Evolutionary conservation across 2,329 filamentous ascomycete species (phyloP).

Genomic region (Ophiostoma sp.): DNA sequence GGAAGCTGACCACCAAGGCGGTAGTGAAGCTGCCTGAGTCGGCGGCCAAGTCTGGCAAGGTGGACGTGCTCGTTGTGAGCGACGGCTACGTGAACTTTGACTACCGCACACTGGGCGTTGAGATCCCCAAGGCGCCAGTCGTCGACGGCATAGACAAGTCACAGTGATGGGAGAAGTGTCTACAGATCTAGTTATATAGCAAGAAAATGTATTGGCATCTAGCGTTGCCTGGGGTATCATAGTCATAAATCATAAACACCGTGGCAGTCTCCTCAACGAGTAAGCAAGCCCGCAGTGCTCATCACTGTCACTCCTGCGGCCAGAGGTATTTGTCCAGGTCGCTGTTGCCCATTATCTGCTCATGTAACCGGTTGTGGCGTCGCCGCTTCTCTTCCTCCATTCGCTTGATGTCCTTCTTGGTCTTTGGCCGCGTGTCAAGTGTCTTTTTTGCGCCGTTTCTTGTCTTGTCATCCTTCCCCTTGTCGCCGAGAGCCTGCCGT

Average conservation of each 20-base stretch:
- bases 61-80: constrained; percentile 74
- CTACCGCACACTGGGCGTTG: constrained; percentile 44
- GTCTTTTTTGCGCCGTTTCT: constrained; percentile 31
- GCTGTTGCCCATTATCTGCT: constrained; percentile 68
- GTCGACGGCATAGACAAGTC: constrained; percentile 43
- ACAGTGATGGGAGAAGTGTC: not conserved
- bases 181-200: not conserved
- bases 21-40: constrained; percentile 55
- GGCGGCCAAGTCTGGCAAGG: constrained; percentile 47
- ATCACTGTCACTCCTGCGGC: not conserved
- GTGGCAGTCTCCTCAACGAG: not conserved
- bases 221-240: not conserved
- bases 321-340: constrained; percentile 68
- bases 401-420: constrained; percentile 41
- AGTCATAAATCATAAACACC: not conserved
- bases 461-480: not conserved
- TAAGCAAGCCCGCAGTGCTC: not conserved
- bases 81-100: constrained; percentile 80
- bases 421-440: constrained; percentile 36
- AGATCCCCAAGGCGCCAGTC: constrained; percentile 46
- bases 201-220: not conserved
- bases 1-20: constrained; percentile 49
- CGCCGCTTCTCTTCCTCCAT: constrained; percentile 56
- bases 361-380: constrained; percentile 57
- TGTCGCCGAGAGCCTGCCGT: constrained; percentile 64